Conservation (phyloP, 495 filamentous ascomycete species). For the Letharia columbiana region DNA sequence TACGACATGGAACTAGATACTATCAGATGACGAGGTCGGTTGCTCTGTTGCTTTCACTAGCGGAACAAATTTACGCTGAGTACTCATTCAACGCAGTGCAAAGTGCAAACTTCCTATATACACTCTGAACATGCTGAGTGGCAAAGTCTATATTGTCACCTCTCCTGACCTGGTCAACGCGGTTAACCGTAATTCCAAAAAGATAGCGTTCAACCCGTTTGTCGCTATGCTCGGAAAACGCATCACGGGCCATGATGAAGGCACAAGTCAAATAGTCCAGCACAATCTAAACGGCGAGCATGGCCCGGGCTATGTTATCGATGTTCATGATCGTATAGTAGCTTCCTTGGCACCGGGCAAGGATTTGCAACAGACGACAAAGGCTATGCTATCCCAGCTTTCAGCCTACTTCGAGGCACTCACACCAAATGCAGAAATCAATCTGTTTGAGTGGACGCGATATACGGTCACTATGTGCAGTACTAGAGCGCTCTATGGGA, state of each 20-base stretch:
- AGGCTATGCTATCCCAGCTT: conserved; percentile 6
- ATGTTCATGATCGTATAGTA: conserved; percentile 5
- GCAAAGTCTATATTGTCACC: conserved; percentile 39
- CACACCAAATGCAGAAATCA: not conserved
- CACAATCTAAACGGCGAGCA: conserved; percentile 19
- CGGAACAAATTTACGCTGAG: not conserved
- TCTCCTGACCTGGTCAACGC: conserved; percentile 35
- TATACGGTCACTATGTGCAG: conserved; percentile 37
- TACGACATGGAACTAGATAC: conserved; percentile 21
- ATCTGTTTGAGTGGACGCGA: conserved; percentile 31
- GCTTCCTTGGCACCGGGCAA: conserved; percentile 10
- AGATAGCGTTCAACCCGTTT: conserved; percentile 37
- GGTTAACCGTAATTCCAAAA: conserved; percentile 36
- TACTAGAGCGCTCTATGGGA: conserved; percentile 38
- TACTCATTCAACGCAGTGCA: conserved; percentile 7
- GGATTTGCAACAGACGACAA: conserved; percentile 10
- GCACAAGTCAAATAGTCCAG: conserved; percentile 8
- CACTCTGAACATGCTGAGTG: conserved; percentile 35
- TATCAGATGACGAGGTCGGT: conserved; percentile 22
- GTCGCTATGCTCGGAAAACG: conserved; percentile 21
- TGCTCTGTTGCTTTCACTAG: not conserved
- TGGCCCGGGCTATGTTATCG: conserved; percentile 14
- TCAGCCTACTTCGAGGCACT: conserved; percentile 5
- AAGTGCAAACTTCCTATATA: conserved; percentile 33
- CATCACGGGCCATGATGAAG: conserved; percentile 14